Evolutionary conservation across 2,329 filamentous ascomycete genomes (phyloP).

Genomic region (Triangularia setosa): DNA sequence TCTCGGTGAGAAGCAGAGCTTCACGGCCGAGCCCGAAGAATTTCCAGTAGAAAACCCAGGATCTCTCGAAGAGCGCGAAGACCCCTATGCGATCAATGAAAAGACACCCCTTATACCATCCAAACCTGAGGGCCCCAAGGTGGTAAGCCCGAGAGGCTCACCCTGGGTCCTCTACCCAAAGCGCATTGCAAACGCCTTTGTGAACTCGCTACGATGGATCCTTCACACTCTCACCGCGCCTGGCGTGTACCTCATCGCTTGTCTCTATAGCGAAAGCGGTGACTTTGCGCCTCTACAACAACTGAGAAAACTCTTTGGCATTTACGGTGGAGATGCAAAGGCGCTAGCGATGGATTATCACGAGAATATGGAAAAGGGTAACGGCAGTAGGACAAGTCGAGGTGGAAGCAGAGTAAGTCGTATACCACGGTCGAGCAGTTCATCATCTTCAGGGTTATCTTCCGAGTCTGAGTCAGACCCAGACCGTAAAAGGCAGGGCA

Average conservation of each 20-base stretch:
- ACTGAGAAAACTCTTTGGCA: slow-evolving; percentile 59
- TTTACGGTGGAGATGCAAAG: slow-evolving; percentile 39
- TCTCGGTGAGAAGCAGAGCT: slow-evolving; percentile 30
- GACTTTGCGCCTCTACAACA: slow-evolving; percentile 75
- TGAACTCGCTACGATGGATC: slow-evolving; percentile 74
- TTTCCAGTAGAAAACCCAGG: slow-evolving; percentile 32
- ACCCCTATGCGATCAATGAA: slow-evolving; percentile 48
- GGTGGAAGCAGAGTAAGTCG: slow-evolving; percentile 17
- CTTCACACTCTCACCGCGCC: slow-evolving; percentile 75
- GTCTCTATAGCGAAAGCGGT: slow-evolving; percentile 76
- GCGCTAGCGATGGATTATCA: slow-evolving; percentile 47
- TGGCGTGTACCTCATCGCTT: slow-evolving; percentile 76
- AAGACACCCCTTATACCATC: slow-evolving; percentile 61
- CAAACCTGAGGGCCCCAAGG: slow-evolving; percentile 29
- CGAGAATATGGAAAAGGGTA: slow-evolving; percentile 30
- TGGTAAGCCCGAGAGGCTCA: slow-evolving; percentile 36
- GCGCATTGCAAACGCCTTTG: slow-evolving; percentile 66
- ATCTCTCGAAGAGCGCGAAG: slow-evolving; percentile 18
- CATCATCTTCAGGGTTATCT: slow-evolving; percentile 61
- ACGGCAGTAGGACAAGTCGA: slow-evolving; percentile 6
- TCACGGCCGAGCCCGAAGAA: slow-evolving; percentile 33
- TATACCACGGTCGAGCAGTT: slow-evolving; percentile 36
- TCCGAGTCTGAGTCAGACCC: slow-evolving; percentile 68
- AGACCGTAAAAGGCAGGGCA: slow-evolving; percentile 32
- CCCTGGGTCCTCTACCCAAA: slow-evolving; percentile 59